Conservation (phyloP, 73 alveolate species). For the Paramecium biaurelia region DNA sequence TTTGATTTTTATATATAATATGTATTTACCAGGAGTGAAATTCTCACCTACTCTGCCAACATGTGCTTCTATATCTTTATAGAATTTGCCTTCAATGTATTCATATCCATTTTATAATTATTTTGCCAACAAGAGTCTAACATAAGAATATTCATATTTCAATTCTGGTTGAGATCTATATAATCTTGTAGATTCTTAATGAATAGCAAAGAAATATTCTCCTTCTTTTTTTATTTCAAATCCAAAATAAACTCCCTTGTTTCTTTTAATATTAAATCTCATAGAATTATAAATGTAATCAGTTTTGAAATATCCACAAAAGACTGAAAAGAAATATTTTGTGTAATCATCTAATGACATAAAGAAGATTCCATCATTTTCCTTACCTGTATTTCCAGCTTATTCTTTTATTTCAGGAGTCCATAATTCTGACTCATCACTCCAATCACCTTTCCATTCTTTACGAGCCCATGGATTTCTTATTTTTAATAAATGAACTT, state of each 20-base stretch:
- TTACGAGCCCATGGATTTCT: slow-evolving; percentile 96
- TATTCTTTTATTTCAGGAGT: slow-evolving; percentile 82
- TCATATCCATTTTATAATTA: neutral
- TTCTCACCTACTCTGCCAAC: slow-evolving; percentile 27
- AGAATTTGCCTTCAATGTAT: neutral
- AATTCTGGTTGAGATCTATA: slow-evolving; percentile 7
- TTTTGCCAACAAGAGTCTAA: slow-evolving; percentile 5
- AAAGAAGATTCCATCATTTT: slow-evolving; percentile 53
- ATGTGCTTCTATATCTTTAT: neutral
- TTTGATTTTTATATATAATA: neutral
- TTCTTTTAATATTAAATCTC: neutral
- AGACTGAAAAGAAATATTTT: slow-evolving; percentile 35
- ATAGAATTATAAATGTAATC: slow-evolving; percentile 8
- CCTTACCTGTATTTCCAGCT: slow-evolving; percentile 28
- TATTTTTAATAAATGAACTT: slow-evolving; percentile 77
- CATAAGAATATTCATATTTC: neutral
- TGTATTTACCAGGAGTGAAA: neutral
- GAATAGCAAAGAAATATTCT: slow-evolving; percentile 40
- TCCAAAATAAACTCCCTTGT: neutral
- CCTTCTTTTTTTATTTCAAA: slow-evolving; percentile 13
- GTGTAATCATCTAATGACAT: slow-evolving; percentile 46
- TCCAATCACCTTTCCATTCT: slow-evolving; percentile 98
- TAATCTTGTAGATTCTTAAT: slow-evolving; percentile 45
- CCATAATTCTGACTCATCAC: slow-evolving; percentile 87
- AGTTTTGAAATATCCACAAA: slow-evolving; percentile 11